Evolutionary conservation across 352 stramenopile species (phyloP).

Genomic region (Phytophthora citrophthora): DNA sequence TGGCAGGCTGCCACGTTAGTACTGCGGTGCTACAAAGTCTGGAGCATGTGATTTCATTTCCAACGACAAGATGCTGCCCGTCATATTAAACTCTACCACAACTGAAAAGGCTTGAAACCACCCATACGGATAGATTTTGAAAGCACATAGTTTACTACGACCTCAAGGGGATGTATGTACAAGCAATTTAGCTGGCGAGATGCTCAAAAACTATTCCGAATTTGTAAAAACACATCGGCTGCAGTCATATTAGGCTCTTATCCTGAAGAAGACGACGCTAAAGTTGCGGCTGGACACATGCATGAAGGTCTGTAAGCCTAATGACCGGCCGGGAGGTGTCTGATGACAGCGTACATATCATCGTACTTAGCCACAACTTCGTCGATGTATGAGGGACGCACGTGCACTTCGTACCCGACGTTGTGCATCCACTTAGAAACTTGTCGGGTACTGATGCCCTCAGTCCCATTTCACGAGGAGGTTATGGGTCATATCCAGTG

Average conservation of each 20-base stretch:
- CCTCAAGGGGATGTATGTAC: no score
- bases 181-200: no score
- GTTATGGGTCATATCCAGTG: background rate
- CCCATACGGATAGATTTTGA: no score
- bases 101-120: background rate
- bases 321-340: no score
- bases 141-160: no score
- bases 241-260: no score
- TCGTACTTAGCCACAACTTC: background rate
- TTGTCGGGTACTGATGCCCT: background rate
- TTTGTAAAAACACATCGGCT: no score
- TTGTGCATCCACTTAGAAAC: background rate
- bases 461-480: background rate
- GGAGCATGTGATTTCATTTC: background rate
- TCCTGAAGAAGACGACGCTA: no score
- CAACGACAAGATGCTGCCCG: background rate
- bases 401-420: background rate
- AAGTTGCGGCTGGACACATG: no score
- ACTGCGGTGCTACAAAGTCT: background rate
- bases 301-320: no score
- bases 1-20: background rate
- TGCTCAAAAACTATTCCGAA: no score
- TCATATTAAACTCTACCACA: background rate
- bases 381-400: background rate
- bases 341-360: background rate